Evolutionary conservation across 306 rosid genomes (phyloP), one percentile per base, ranked within the genome.

Genomic region (Rubus parviflorus): DNA sequence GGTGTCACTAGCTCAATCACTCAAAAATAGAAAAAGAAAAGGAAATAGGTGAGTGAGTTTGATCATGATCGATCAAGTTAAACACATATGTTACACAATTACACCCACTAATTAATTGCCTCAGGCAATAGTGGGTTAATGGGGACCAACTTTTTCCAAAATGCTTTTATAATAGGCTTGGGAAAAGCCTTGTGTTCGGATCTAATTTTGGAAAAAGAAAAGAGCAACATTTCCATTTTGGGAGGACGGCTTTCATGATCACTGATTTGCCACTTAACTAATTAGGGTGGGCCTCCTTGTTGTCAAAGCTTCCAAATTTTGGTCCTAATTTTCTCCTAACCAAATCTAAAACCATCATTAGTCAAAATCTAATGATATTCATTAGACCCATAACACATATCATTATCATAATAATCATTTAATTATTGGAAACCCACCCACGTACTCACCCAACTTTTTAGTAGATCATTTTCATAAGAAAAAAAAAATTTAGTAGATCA

Each of bases 241-340:
- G 77, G 68, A 35, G n/a, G 64, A 74, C 11, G 38, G 47, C 45
- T 64, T 2, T 64, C 11, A 5, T 6, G 67, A 56, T 42, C 43
- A 4, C 57, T 57, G 77, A 57, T 73, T 12, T 6, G 42, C 22
- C 66, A 54, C 40, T 41, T 3, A 60, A 17, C 46, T 38, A 64
- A 38, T 64, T 64, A 15, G 43, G 35, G 70, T 73, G 77, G 77
- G 46, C 37, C 70, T 54, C 8, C 5, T 8, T 11, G 16, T 42
- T 40, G 77, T 13, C 54, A 58, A 60, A 30, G 37, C 45, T 43
- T 60, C 23, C 68, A 56, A 25, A 42, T 8, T 12, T 7, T 15
- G 56, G 69, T 58, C 69, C 77, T 48, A 60, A 60, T 16, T 60
- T 4, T 45, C n/a, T 52, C 45, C 70, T 46, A 73, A 57, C 68